phyloP scores from a whole-genome alignment of 805 yeast genomes.

The Yamadazyma sp. region DNA sequence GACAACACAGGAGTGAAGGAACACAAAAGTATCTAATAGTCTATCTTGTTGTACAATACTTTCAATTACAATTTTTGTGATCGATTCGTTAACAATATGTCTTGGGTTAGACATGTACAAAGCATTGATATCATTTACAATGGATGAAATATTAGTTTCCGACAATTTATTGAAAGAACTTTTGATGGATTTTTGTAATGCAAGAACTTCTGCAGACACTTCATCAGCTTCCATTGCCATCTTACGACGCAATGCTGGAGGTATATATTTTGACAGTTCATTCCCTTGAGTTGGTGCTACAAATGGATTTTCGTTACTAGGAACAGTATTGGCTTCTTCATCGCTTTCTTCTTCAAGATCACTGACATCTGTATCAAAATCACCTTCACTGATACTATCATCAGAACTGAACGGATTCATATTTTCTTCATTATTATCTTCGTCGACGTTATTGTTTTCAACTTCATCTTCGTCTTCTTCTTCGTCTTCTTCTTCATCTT shows the following conservation, averaged over 20 bases:
- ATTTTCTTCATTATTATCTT: conserved; percentile 16
- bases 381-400: conserved; percentile 17
- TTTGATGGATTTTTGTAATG: conserved; percentile 62
- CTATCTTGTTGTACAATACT: conserved; percentile 62
- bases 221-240: conserved; percentile 36
- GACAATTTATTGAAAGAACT: conserved; percentile 87
- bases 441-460: conserved; percentile 15
- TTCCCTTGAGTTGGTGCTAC: conserved; percentile 42
- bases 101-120: conserved; percentile 69
- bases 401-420: conserved; percentile 19
- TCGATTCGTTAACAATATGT: conserved; percentile 69
- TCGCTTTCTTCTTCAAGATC: conserved; percentile 14
- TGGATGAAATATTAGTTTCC: conserved; percentile 73
- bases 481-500: conserved; percentile 15
- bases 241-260: conserved; percentile 78
- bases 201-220: conserved; percentile 36
- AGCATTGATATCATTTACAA: conserved; percentile 64
- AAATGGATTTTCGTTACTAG: conserved; percentile 65
- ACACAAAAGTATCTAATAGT: conserved; percentile 72
- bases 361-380: conserved; percentile 18
- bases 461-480: conserved; percentile 17
- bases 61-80: conserved; percentile 62
- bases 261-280: conserved; percentile 56
- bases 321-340: conserved; percentile 12
- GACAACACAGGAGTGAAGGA: conserved; percentile 73